Conservation (phyloP, 2,329 filamentous ascomycete species). For the Coniochaeta prunicola region DNA sequence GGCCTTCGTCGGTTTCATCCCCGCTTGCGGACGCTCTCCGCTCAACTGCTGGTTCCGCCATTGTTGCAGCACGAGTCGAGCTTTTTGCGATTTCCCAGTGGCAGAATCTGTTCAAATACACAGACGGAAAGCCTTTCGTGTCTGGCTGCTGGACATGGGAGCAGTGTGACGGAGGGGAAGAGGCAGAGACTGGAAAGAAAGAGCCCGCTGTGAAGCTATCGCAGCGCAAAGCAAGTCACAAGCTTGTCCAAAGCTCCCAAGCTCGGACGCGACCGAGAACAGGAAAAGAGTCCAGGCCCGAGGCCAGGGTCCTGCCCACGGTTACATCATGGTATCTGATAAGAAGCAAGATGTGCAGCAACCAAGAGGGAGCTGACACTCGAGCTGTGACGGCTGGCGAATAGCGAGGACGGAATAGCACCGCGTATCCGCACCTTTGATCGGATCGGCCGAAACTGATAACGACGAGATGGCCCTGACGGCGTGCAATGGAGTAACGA, state of each 20-base stretch:
- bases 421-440: background rate
- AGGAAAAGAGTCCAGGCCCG: background rate
- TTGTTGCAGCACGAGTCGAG: background rate
- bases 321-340: background rate
- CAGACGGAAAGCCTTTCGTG: background rate
- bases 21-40: slow-evolving; percentile 15
- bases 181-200: background rate
- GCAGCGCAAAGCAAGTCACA: background rate
- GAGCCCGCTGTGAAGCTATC: background rate
- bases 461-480: background rate
- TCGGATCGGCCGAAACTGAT: background rate
- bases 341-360: background rate
- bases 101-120: no score
- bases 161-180: background rate
- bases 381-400: background rate
- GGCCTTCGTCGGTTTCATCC: slow-evolving; percentile 37
- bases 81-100: background rate
- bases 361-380: background rate
- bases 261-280: background rate
- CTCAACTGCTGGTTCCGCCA: slow-evolving; percentile 16
- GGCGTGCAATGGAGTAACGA: no score
- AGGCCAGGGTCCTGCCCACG: background rate
- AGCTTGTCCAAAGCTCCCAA: background rate
- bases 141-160: background rate
- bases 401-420: background rate